These are phyloP conservation scores for Leccinum variicolor DNA, from an alignment of 768 basidiomycete genomes.

Conservation along the genomic window DNA sequence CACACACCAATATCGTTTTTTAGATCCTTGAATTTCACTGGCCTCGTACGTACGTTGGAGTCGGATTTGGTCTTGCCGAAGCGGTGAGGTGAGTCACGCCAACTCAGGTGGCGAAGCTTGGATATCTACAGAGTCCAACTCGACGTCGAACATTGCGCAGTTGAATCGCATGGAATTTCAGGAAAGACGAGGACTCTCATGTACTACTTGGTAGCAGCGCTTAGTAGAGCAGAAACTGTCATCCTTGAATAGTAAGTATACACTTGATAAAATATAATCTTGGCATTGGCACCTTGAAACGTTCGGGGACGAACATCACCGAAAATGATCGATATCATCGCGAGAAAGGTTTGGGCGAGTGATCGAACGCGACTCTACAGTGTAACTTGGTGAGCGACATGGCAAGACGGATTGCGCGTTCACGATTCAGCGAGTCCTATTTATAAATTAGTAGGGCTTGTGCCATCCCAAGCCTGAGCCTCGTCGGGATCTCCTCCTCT, in stretches of 20 bases:
- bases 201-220: background rate
- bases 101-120: background rate
- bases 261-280: background rate
- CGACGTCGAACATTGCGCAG: background rate
- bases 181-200: background rate
- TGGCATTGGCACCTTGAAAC: background rate
- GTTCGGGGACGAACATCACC: background rate
- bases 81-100: background rate
- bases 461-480: background rate
- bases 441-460: background rate
- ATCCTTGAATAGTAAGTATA: background rate
- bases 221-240: background rate
- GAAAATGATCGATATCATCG: background rate
- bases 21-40: slow-evolving; percentile 66
- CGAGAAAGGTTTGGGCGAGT: background rate
- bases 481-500: background rate
- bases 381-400: background rate
- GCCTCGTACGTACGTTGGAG: background rate
- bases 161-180: background rate
- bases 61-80: background rate
- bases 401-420: background rate
- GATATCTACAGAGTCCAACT: background rate
- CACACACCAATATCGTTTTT: slow-evolving; percentile 93
- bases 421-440: background rate
- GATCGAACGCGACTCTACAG: background rate